phyloP scores from a whole-genome alignment of 352 stramenopile genomes.

The Paralagenidium karlingii region DNA sequence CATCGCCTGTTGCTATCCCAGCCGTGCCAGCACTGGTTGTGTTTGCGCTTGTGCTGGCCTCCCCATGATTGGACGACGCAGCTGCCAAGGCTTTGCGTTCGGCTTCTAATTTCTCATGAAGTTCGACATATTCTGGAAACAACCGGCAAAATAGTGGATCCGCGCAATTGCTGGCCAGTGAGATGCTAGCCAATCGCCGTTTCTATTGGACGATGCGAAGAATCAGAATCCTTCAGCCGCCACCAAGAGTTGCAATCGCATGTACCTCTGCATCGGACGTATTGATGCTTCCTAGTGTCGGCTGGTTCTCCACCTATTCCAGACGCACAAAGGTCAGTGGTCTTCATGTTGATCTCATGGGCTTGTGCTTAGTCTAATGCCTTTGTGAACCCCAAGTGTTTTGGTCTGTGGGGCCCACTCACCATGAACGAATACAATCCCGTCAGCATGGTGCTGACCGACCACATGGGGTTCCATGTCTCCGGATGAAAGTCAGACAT shows the following conservation, averaged over 20 bases:
- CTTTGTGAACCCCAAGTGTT: too few species aligned
- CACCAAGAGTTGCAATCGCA: constrained; percentile 1
- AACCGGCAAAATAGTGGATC: constrained; percentile 77
- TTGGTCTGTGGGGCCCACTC: constrained; percentile 6
- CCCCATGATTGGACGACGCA: neutral
- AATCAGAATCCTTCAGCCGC: neutral
- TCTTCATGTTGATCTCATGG: neutral
- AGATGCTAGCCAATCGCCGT: constrained; percentile 66
- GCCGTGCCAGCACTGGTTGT: neutral
- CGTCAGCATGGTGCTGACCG: constrained; percentile 90
- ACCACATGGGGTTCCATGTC: constrained; percentile 96
- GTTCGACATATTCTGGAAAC: constrained; percentile 81
- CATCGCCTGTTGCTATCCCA: neutral
- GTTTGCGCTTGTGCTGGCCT: neutral
- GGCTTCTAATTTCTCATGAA: constrained; percentile 43
- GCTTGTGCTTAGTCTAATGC: too few species aligned
- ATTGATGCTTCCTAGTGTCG: constrained; percentile 83
- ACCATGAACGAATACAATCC: constrained; percentile 94
- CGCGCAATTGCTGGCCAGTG: constrained; percentile 70
- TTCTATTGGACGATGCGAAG: too few species aligned
- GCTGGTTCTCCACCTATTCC: constrained; percentile 49
- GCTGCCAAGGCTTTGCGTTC: constrained; percentile 9
- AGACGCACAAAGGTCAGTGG: neutral
- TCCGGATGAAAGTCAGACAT: constrained; percentile 95
- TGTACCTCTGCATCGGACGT: constrained; percentile 61